Conservation (phyloP, 805 yeast species). For the Metschnikowia anglica region DNA sequence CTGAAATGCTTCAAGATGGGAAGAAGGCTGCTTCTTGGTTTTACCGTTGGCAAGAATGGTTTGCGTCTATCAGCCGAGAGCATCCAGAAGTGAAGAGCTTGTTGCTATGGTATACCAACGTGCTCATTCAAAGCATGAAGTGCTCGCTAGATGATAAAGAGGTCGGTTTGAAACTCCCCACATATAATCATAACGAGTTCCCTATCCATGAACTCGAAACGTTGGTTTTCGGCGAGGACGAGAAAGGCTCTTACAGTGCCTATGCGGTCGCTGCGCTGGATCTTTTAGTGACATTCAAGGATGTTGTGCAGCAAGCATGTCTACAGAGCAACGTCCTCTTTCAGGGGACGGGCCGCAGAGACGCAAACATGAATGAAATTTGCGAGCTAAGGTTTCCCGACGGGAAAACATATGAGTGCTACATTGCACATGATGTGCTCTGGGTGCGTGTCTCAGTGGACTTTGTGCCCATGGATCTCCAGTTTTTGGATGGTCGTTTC, state of each 20-base stretch:
- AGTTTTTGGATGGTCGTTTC: slow-evolving; percentile 2
- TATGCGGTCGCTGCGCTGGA: slow-evolving; percentile 44
- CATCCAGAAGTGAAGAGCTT: background rate
- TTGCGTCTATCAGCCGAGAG: background rate
- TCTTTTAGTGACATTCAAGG: slow-evolving; percentile 53
- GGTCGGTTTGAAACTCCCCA: slow-evolving; percentile 1
- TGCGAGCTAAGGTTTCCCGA: slow-evolving; percentile 38
- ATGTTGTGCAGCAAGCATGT: slow-evolving; percentile 66
- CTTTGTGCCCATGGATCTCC: slow-evolving; percentile 41
- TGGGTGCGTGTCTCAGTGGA: slow-evolving; percentile 43
- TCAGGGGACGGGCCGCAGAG: slow-evolving; percentile 27
- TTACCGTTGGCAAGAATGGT: slow-evolving; percentile 25
- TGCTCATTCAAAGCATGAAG: background rate
- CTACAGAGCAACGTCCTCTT: slow-evolving; percentile 46
- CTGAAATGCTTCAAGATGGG: background rate
- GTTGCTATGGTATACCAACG: slow-evolving; percentile 16
- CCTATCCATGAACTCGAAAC: background rate
- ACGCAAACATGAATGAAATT: slow-evolving; percentile 40
- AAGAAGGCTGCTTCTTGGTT: slow-evolving; percentile 22
- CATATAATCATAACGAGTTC: background rate
- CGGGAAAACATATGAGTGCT: slow-evolving; percentile 43
- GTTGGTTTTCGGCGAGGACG: background rate
- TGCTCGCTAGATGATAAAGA: background rate
- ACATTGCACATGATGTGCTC: slow-evolving; percentile 64
- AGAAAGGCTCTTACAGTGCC: slow-evolving; percentile 16